Conservation (phyloP, 768 basidiomycete genomes). For the Psilocybe cyanescens region DNA sequence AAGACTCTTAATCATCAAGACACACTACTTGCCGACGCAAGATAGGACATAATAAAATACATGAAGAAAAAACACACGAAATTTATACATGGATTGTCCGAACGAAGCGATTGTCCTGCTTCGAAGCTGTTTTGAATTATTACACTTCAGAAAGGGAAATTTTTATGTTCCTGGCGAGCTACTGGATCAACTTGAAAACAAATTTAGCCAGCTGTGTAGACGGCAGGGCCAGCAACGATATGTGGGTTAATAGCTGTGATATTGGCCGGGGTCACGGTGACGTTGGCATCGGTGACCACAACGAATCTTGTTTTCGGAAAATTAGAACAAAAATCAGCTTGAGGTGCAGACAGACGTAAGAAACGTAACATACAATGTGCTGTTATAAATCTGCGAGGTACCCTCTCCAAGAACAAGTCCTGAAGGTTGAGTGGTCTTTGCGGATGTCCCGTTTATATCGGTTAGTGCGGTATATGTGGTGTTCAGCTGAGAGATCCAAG, state of each 20-base stretch:
- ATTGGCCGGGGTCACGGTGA: constrained; percentile 63
- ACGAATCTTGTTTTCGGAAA: constrained; percentile 40
- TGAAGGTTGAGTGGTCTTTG: constrained; percentile 50
- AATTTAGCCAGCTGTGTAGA: constrained; percentile 49
- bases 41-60: too few species aligned
- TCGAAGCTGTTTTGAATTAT: too few species aligned
- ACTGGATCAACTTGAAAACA: neutral
- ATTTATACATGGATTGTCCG: too few species aligned
- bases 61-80: too few species aligned
- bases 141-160: too few species aligned
- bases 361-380: constrained; percentile 41
- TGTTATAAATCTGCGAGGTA: constrained; percentile 50
- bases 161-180: too few species aligned
- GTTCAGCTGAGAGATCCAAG: constrained; percentile 67
- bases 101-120: too few species aligned
- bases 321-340: neutral
- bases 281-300: constrained; percentile 50
- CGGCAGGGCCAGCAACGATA: constrained; percentile 58
- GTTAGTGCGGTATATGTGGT: constrained; percentile 56
- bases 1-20: too few species aligned
- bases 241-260: constrained; percentile 52
- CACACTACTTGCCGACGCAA: too few species aligned
- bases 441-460: constrained; percentile 45
- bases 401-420: constrained; percentile 45
- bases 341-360: too few species aligned